A percentile compares a stretch with the other conserved stretches of the same genome.
Evolutionary conservation across 257 asterid species (phyloP).

Genomic region (Lithospermum erythrorhizon): DNA sequence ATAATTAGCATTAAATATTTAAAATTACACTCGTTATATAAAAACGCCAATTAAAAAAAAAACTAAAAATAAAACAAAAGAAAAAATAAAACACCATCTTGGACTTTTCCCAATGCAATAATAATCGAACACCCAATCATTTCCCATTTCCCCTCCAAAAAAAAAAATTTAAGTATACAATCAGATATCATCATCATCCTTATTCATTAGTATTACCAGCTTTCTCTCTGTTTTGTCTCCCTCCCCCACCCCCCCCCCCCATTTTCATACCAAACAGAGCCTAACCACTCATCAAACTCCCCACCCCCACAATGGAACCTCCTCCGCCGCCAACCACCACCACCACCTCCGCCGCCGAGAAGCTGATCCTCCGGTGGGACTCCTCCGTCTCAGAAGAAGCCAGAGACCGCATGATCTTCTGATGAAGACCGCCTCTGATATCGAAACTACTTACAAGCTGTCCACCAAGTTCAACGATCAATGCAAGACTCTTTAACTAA

Average conservation of each 20-base stretch:
- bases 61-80: too few species aligned
- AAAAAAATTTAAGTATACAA: too few species aligned
- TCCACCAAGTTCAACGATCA: constrained; percentile 62
- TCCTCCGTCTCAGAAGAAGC: constrained; percentile 66
- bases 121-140: too few species aligned
- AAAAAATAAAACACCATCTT: too few species aligned
- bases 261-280: background rate
- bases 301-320: constrained; percentile 46
- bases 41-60: too few species aligned
- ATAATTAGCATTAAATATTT: too few species aligned
- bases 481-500: background rate
- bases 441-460: constrained; percentile 76
- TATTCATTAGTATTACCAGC: background rate
- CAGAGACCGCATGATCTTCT: constrained; percentile 67
- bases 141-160: too few species aligned
- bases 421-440: constrained; percentile 58
- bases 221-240: background rate
- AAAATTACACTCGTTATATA: too few species aligned
- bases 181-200: background rate
- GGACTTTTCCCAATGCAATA: too few species aligned
- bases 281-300: background rate
- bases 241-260: background rate
- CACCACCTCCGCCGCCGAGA: constrained; percentile 26
- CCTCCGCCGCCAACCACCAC: constrained; percentile 29
- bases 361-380: constrained; percentile 73